Evolutionary conservation across 352 stramenopile species (phyloP).

Genomic region (Thalassiosira delicatula): DNA sequence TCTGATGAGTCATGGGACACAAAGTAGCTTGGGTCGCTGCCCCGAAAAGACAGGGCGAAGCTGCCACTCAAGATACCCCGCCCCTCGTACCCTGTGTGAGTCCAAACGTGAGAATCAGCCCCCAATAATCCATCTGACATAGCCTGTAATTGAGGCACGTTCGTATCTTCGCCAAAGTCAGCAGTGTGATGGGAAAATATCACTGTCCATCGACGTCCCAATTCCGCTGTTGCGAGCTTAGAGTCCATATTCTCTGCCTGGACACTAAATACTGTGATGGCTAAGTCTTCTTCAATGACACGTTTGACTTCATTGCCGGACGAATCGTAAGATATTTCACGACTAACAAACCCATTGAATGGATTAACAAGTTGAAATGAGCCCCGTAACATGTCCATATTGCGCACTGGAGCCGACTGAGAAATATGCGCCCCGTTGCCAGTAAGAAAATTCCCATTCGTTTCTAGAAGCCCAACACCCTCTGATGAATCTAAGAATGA

Average conservation of each 20-base stretch:
- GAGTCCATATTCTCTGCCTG: conserved; percentile 60
- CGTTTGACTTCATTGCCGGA: conserved; percentile 54
- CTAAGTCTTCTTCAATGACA: conserved; percentile 71
- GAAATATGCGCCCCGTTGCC: conserved; percentile 52
- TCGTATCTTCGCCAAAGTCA: conserved; percentile 52
- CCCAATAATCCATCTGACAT: conserved; percentile 50
- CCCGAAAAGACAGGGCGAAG: conserved; percentile 72
- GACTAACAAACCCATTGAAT: conserved; percentile 50
- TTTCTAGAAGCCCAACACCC: conserved; percentile 51
- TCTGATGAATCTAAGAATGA: conserved; percentile 77
- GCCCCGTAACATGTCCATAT: conserved; percentile 58
- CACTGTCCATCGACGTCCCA: conserved; percentile 71
- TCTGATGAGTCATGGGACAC: conserved; percentile 64
- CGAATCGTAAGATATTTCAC: conserved; percentile 61
- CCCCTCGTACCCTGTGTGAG: conserved; percentile 64
- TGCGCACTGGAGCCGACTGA: conserved; percentile 36
- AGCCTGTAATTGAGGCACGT: conserved; percentile 62
- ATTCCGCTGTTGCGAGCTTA: conserved; percentile 50
- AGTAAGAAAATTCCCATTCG: conserved; percentile 50
- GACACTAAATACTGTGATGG: conserved; percentile 58
- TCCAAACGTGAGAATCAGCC: conserved; percentile 59
- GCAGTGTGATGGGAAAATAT: conserved; percentile 68
- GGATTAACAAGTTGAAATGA: conserved; percentile 59
- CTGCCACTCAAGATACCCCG: conserved; percentile 59
- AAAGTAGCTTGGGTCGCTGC: conserved; percentile 47